phyloP scores from a whole-genome alignment of 495 filamentous ascomycete species.

The Penicillium samsonianum region DNA sequence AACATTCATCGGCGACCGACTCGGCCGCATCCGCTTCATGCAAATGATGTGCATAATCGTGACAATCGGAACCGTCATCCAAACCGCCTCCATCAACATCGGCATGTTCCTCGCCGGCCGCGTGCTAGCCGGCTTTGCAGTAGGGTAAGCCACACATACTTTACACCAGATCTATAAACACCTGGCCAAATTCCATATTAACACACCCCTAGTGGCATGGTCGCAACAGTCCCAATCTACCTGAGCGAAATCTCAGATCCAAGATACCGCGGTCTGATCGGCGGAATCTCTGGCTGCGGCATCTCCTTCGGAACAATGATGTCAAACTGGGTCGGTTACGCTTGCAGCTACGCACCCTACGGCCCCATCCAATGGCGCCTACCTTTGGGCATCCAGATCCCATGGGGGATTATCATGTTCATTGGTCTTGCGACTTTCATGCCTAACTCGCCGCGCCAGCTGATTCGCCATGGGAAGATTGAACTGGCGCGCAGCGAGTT shows the following conservation, averaged over 20 bases:
- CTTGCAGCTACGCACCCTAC: constrained; percentile 56
- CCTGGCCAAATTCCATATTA: not conserved
- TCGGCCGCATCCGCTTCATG: constrained; percentile 62
- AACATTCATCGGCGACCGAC: constrained; percentile 54
- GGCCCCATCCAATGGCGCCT: constrained; percentile 58
- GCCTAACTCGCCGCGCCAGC: constrained; percentile 58
- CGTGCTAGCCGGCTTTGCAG: constrained; percentile 55
- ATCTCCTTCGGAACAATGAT: constrained; percentile 61
- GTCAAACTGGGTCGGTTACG: constrained; percentile 61
- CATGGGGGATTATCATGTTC: constrained; percentile 61
- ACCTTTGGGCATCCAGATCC: constrained; percentile 59
- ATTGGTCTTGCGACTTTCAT: constrained; percentile 57
- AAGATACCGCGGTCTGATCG: constrained; percentile 55
- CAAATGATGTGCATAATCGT: constrained; percentile 58
- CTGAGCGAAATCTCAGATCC: constrained; percentile 60
- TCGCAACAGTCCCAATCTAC: constrained; percentile 60
- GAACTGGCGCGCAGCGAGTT: constrained; percentile 54
- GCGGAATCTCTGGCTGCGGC: constrained; percentile 58
- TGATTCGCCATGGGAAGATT: constrained; percentile 54
- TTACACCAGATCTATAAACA: not conserved
- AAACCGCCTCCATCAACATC: constrained; percentile 59
- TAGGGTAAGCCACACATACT: constrained; percentile 42
- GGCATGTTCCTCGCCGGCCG: constrained; percentile 63
- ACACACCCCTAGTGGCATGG: constrained; percentile 39
- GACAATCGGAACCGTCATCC: constrained; percentile 56